A percentile compares a stretch with the other conserved stretches of the same genome.
Evolutionary conservation across 140 eudicot genomes (phyloP).

Genomic region (Erigeron philadelphicus): DNA sequence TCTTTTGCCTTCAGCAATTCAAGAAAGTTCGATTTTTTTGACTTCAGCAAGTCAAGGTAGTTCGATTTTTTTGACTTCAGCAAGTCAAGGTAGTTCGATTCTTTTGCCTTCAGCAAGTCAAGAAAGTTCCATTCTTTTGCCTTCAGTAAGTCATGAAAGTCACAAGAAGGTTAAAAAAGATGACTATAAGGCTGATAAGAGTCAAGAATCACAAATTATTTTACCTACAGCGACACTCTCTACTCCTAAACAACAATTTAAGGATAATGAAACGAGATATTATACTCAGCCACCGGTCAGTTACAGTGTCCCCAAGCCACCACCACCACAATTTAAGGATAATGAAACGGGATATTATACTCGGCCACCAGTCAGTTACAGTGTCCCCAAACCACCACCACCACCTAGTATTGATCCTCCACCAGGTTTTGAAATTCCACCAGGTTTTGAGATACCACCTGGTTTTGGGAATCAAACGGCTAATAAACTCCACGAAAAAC

Average conservation of each 20-base stretch:
- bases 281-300: not conserved
- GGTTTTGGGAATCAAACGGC: not conserved
- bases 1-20: no score
- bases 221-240: conserved; percentile 8
- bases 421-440: not conserved
- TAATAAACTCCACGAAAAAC: conserved; percentile 14
- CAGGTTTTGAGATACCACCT: not conserved
- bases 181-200: conserved; percentile 11
- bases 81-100: no score
- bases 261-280: not conserved
- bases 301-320: not conserved
- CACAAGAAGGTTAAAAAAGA: conserved; percentile 10
- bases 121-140: not conserved
- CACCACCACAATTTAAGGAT: not conserved
- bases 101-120: not conserved
- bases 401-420: conserved; percentile 13
- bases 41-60: not conserved
- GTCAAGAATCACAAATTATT: not conserved
- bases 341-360: not conserved
- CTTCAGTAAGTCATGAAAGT: not conserved
- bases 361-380: conserved; percentile 1
- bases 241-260: conserved; percentile 19
- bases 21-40: not conserved
- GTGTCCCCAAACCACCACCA: not conserved
- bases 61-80: not conserved